A percentile compares a stretch with the other conserved stretches of the same genome.
phyloP scores from a whole-genome alignment of 192 early-diverging fungal species.

The Entophlyctis helioformis region DNA sequence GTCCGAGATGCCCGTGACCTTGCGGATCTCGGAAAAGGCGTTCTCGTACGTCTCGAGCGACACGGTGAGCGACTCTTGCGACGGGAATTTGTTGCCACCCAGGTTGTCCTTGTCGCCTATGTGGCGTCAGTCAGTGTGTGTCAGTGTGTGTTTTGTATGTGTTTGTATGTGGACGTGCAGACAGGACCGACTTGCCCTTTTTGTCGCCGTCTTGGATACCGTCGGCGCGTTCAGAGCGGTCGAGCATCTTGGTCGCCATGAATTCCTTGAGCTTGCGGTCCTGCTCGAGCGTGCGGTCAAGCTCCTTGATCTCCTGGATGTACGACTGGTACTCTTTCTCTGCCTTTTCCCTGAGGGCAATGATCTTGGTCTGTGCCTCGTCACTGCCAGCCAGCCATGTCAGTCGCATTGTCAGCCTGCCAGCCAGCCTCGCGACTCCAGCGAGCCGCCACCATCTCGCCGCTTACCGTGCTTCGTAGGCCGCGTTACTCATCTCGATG shows the following conservation, averaged over 20 bases:
- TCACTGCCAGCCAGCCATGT: slow-evolving; percentile 16
- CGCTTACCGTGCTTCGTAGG: slow-evolving; percentile 47
- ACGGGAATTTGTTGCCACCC: slow-evolving; percentile 21
- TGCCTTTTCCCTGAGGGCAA: slow-evolving; percentile 41
- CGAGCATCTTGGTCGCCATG: slow-evolving; percentile 45
- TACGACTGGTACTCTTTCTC: slow-evolving; percentile 55
- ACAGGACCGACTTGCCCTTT: too few relatives aligned
- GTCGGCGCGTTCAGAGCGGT: slow-evolving; percentile 18
- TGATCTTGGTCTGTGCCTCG: slow-evolving; percentile 46
- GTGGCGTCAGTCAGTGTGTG: too few relatives aligned
- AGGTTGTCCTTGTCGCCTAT: too few relatives aligned
- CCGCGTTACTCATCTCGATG: slow-evolving; percentile 45
- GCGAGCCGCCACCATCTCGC: too few relatives aligned
- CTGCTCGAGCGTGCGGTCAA: slow-evolving; percentile 43
- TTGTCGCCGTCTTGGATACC: slow-evolving; percentile 7
- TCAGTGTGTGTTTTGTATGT: too few relatives aligned
- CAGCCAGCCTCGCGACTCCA: too few relatives aligned
- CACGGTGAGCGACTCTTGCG: slow-evolving; percentile 31
- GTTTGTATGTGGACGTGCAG: too few relatives aligned
- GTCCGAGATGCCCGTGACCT: slow-evolving; percentile 38
- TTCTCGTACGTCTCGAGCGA: slow-evolving; percentile 37
- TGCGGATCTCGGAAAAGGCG: slow-evolving; percentile 35
- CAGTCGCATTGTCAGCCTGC: background rate
- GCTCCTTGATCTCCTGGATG: slow-evolving; percentile 51
- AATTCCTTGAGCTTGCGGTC: slow-evolving; percentile 47